Percentiles rank a stretch among this genome's conserved stretches.
These are phyloP conservation scores for Nemania sp. DNA, from an alignment of 2,329 filamentous ascomycete species.

Conservation along the genomic window DNA sequence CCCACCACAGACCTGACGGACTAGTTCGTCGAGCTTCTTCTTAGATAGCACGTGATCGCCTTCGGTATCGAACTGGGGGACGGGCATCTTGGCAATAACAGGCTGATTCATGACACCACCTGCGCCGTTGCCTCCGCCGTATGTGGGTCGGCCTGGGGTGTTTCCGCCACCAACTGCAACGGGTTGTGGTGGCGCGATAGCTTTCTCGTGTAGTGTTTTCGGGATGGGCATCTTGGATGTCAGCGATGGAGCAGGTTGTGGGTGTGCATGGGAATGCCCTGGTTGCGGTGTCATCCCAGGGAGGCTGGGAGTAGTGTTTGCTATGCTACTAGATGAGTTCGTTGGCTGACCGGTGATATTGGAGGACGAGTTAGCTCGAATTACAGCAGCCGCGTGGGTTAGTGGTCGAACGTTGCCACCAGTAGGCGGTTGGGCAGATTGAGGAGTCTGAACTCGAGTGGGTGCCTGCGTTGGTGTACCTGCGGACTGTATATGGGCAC, in stretches of 20 bases:
- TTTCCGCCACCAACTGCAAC: conserved; percentile 75
- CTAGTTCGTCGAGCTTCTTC: conserved; percentile 95
- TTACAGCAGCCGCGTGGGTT: conserved; percentile 49
- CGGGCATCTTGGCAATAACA: conserved; percentile 82
- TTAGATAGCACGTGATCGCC: conserved; percentile 95
- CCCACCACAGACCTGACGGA: conserved; percentile 90
- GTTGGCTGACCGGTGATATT: conserved; percentile 45
- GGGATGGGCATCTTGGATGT: conserved; percentile 82
- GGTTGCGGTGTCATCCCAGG: conserved; percentile 50
- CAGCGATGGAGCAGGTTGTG: conserved; percentile 57
- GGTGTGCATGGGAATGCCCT: conserved; percentile 63
- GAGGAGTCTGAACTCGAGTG: conserved; percentile 63
- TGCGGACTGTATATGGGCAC: conserved; percentile 55
- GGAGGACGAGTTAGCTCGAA: conserved; percentile 50
- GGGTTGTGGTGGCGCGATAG: conserved; percentile 76
- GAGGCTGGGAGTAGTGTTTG: conserved; percentile 46
- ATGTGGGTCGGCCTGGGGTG: conserved; percentile 80
- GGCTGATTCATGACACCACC: conserved; percentile 90
- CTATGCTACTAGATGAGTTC: conserved; percentile 44
- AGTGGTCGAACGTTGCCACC: conserved; percentile 44
- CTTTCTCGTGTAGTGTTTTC: conserved; percentile 77
- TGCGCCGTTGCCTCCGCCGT: conserved; percentile 81
- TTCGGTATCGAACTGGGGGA: conserved; percentile 89
- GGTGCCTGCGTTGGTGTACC: conserved; percentile 64
- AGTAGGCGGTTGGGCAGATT: conserved; percentile 49